Percentiles rank a stretch among this genome's conserved stretches.
These are phyloP conservation scores for Epichloe bromicola DNA, from an alignment of 2,329 filamentous ascomycete species.

Conservation along the genomic window DNA sequence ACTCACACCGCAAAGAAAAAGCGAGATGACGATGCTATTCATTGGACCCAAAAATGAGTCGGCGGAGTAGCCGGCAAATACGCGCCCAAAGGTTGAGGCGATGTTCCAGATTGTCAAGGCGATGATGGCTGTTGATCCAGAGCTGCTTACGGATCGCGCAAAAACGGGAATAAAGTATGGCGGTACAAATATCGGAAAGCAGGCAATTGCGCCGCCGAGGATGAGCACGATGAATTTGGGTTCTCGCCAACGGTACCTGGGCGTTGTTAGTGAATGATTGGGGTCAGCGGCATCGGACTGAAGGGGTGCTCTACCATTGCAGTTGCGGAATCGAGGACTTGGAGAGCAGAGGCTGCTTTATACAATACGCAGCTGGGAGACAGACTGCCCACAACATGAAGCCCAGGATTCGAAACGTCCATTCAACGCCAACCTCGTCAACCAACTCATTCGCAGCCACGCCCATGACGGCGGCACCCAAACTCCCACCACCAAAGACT, in stretches of 20 bases:
- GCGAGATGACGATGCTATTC: conserved; percentile 14
- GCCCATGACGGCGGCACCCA: conserved; percentile 16
- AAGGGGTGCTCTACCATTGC: conserved; percentile 12
- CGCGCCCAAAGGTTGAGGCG: conserved; percentile 14
- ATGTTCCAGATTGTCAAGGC: conserved; percentile 16
- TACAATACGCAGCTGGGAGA: conserved; percentile 14
- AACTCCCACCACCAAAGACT: conserved; percentile 15
- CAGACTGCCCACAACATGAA: conserved; percentile 16
- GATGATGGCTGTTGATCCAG: conserved; percentile 10
- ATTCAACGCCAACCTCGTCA: conserved; percentile 11
- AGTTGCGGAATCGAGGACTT: conserved; percentile 8
- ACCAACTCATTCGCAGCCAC: conserved; percentile 13
- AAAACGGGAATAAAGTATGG: conserved; percentile 18
- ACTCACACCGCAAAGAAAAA: conserved; percentile 14
- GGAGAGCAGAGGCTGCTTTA: conserved; percentile 8
- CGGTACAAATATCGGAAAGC: conserved; percentile 16
- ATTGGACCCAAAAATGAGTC: conserved; percentile 15
- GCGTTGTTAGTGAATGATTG: not conserved
- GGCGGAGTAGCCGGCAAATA: conserved; percentile 14
- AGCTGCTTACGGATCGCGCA: conserved; percentile 12
- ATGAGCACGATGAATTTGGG: conserved; percentile 13
- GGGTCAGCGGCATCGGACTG: not conserved
- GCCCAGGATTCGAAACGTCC: conserved; percentile 16
- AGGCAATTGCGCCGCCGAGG: conserved; percentile 11
- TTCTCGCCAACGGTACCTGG: conserved; percentile 14